Base-by-base conservation (phyloP, 495 filamentous ascomycete species). In the Astrothelium subdiscretum region DNA sequence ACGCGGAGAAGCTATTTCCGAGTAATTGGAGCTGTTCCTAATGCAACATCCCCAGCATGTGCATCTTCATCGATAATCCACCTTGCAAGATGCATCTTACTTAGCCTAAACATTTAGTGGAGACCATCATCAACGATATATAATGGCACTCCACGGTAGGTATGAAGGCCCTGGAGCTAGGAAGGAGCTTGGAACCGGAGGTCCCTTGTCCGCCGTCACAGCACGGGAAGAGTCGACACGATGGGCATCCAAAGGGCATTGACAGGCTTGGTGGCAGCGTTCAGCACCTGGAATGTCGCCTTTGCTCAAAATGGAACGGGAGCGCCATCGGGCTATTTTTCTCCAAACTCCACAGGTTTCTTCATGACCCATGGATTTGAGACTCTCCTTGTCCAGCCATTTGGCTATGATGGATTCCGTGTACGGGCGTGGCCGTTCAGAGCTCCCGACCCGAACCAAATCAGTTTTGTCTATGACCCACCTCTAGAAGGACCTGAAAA, bases 341-440 rank as follows among this genome's bases (percentile, higher is more conserved):
- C 48, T 38, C 62, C 62, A 31, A 64, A 60, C 32, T 64, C 62
- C 4, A 60, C 62, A 24, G 62, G 62, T 26, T 60, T 64, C 40
- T 48, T 22, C 15, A 38, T 64, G 32, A 38, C 59, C 27, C 62
- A 64, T 61, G 62, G 62, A 27, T 64, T 64, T 42, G 62, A 64
- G 31, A 60, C 62, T 3, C 57, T 64, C 13, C 32, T 64, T 27
- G 62, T 64, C 22, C 57, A 64, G 26, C 62, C 62, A 6, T 64
- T 59, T 32, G 62, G 62, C 6, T 60, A 60, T 42, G 62, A 64
- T 57, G 62, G 62, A n/a, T 64, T 64, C 58, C 62, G 62, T 15
- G 62, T 64, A 3, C 62, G 62, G 31, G 62, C 62, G 10, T 64
- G 62, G 62, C 52, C 62, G 1, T 64, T 64, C 62, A 32, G 62